Conservation (phyloP, 1,284 basidiomycete genomes). For the Puccinia triticina region DNA sequence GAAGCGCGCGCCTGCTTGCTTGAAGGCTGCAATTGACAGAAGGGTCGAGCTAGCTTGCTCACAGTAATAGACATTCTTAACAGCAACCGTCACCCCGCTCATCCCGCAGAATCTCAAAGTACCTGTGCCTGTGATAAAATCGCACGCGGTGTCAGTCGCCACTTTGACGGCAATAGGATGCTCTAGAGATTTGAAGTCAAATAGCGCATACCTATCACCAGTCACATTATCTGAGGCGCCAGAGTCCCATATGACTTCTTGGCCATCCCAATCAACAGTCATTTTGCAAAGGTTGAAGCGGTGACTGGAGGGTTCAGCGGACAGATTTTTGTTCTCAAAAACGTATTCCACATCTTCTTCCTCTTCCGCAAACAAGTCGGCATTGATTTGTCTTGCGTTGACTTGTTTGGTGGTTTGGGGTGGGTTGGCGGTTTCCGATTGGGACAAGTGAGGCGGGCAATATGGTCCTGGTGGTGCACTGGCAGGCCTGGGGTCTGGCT, state of each 20-base stretch:
- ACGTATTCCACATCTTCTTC: background rate
- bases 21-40: background rate
- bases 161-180: background rate
- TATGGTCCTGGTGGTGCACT: no score
- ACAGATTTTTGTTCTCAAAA: background rate
- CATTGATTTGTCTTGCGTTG: background rate
- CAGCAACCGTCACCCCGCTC: background rate
- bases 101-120: background rate
- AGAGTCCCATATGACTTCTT: slow-evolving; percentile 13
- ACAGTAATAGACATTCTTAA: slow-evolving; percentile 31
- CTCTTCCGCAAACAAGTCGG: background rate
- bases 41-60: slow-evolving; percentile 10
- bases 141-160: background rate
- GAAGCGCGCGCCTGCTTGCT: background rate
- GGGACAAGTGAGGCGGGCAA: no score
- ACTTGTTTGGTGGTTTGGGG: background rate
- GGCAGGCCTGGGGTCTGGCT: background rate
- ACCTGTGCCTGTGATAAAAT: slow-evolving; percentile 28
- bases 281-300: no score
- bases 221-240: slow-evolving; percentile 17
- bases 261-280: no score
- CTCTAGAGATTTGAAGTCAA: background rate
- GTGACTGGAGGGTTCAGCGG: no score
- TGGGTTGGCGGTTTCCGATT: background rate
- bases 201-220: background rate